These are phyloP conservation scores for Triticum turgidum DNA, from an alignment of 176 grass and related monocot species.

Conservation along the genomic window DNA sequence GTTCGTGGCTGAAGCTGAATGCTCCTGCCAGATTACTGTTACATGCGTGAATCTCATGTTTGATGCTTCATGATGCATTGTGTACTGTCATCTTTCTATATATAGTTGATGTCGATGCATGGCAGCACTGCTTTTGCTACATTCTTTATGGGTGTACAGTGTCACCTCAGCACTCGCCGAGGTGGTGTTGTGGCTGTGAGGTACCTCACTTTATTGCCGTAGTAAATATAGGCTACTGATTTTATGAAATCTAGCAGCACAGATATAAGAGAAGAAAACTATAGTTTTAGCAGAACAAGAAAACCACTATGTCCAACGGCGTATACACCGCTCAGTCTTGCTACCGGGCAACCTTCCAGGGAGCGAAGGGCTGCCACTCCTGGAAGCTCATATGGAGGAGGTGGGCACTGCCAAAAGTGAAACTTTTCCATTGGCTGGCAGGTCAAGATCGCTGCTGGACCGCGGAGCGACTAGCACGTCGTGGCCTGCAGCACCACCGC, in stretches of 20 bases:
- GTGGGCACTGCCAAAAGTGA: too few relatives aligned
- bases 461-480: too few relatives aligned
- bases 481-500: too few relatives aligned
- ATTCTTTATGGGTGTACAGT: background rate
- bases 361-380: too few relatives aligned
- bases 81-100: background rate
- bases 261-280: background rate
- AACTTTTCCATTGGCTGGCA: too few relatives aligned
- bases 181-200: background rate
- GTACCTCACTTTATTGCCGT: background rate
- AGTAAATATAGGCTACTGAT: background rate
- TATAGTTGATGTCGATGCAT: background rate
- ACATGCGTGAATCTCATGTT: background rate
- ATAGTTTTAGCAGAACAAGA: background rate
- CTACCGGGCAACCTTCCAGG: too few relatives aligned
- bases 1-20: constrained; percentile 2
- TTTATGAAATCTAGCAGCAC: constrained; percentile 4
- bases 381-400: too few relatives aligned
- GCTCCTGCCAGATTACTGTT: background rate
- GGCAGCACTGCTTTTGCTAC: background rate
- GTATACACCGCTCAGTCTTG: too few relatives aligned
- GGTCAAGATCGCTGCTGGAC: too few relatives aligned
- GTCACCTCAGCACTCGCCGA: background rate
- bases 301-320: background rate
- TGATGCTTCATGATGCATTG: background rate